Base-by-base conservation (phyloP, 2,329 filamentous ascomycete genomes). In the Diplodia corticola region DNA sequence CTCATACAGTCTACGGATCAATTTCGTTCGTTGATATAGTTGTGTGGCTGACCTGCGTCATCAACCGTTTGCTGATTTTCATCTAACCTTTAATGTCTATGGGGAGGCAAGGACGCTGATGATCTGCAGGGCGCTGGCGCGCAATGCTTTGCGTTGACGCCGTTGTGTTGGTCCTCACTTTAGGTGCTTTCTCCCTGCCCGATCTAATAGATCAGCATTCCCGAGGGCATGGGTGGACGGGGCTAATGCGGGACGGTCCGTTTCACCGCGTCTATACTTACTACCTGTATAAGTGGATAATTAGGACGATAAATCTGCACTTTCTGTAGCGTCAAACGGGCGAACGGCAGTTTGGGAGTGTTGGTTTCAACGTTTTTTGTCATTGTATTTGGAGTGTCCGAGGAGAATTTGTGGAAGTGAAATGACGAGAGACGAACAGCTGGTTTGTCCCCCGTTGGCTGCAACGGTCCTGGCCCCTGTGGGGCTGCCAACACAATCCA, bases 191-290 rank as follows among this genome's bases (percentile, higher is more conserved):
- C 24, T n/a, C 10, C n/a, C 28, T 10, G 13, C 2, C 40, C 13
- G 37, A 26, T 5, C 26, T 4, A 26, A n/a, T 28, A 46, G 55
- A 24, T 46, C 22, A 7, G 4, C 40, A 30, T n/a, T 22, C 22
- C 30, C n/a, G n/a, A 35, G 5, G 35, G 10, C n/a, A 6, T 44
- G 40, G 40, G 7, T 20, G 40, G 3, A 20, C 40, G 40, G 40
- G n/a, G n/a, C 40, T 20, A 12, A 17, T 15, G n/a, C 57, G 57
- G 57, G 57, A 49, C 57, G 57, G 57, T 49, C 57, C 57, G 40
- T 61, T 37, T 61, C 26, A 15, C 40, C 5, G 37, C 37, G 46
- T 24, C n/a, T 24, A 10, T 9, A 24, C n/a, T n/a, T n/a, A 26
- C 9, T 26, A 10, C 22, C 9, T 12, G 20, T 35, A 7, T 35